Evolutionary conservation across 495 filamentous ascomycete species (phyloP).

Genomic region (Penicillium samsonianum): DNA sequence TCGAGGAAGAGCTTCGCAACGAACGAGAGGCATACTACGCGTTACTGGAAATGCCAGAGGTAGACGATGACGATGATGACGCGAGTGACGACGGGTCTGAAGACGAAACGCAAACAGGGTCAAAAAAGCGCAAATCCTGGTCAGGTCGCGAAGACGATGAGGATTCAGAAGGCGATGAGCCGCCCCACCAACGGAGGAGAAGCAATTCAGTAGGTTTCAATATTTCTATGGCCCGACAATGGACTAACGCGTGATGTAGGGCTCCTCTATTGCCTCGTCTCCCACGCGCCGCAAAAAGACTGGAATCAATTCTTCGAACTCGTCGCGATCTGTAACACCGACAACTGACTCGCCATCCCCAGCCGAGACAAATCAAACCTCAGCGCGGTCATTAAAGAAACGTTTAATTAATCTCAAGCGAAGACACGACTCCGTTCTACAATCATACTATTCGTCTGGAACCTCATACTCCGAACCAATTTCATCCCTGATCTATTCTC

Average conservation of each 20-base stretch:
- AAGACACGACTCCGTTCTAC: slow-evolving; percentile 71
- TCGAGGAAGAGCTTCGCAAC: slow-evolving; percentile 75
- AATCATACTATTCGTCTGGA: slow-evolving; percentile 80
- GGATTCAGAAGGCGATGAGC: slow-evolving; percentile 65
- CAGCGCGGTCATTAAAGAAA: slow-evolving; percentile 66
- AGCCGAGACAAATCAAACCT: slow-evolving; percentile 61
- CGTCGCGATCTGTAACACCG: slow-evolving; percentile 49
- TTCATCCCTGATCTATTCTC: slow-evolving; percentile 87
- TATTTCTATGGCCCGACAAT: neutral
- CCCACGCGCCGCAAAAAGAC: slow-evolving; percentile 44
- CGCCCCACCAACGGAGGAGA: slow-evolving; percentile 74
- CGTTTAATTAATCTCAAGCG: slow-evolving; percentile 71
- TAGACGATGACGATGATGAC: slow-evolving; percentile 66
- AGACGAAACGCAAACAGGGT: slow-evolving; percentile 37
- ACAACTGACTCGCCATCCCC: slow-evolving; percentile 56
- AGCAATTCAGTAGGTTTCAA: slow-evolving; percentile 73
- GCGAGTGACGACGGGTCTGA: slow-evolving; percentile 50
- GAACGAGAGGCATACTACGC: slow-evolving; percentile 82
- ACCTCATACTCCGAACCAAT: slow-evolving; percentile 94
- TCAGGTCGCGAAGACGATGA: slow-evolving; percentile 69
- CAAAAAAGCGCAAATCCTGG: slow-evolving; percentile 82
- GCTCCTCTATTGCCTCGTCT: slow-evolving; percentile 54
- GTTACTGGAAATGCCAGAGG: slow-evolving; percentile 83
- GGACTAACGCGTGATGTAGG: slow-evolving; percentile 51
- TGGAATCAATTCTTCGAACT: slow-evolving; percentile 44